A percentile compares a stretch with the other conserved stretches of the same genome.
These are phyloP conservation scores for barrel medic (Medicago truncatula) DNA, from an alignment of 306 rosid genomes.

Conservation along the genomic window MtrunA17r5.0-ANR NC_053049.1:8225001-8225500, in stretches of 20 bases:
- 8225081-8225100: slow-evolving; percentile 83
- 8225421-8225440: too few species aligned
- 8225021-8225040: slow-evolving; percentile 53
- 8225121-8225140: slow-evolving; percentile 88
- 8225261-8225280: too few species aligned
- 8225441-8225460: too few species aligned
- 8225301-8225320: not conserved
- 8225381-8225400: too few species aligned
- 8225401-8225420: too few species aligned
- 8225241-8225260: too few species aligned
- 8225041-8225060: slow-evolving; percentile 86
- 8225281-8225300: not conserved
- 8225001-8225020: slow-evolving; percentile 53
- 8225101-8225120: slow-evolving; percentile 71
- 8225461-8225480: too few species aligned
- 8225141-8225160: slow-evolving; percentile 19
- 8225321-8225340: not conserved
- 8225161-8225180: slow-evolving; percentile 21
- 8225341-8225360: not conserved
- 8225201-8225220: too few species aligned
- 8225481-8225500: too few species aligned
- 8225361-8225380: too few species aligned
- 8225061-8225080: slow-evolving; percentile 90
- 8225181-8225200: not conserved
- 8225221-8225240: too few species aligned